Evolutionary conservation across 306 rosid genomes (phyloP).

Genomic region (Inga oerstediana): DNA sequence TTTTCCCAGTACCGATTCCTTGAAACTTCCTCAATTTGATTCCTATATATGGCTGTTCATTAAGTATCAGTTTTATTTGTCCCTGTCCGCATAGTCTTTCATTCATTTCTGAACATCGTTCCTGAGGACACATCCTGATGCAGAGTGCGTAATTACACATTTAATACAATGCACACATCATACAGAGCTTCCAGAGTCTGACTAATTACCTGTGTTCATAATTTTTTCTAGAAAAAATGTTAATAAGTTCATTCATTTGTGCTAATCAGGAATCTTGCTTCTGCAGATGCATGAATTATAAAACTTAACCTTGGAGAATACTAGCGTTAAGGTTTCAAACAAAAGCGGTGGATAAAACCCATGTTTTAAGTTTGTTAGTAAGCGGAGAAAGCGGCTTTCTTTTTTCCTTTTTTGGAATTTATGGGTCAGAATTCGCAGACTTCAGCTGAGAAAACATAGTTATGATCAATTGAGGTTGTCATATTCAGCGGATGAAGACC

Average conservation of each 20-base stretch:
- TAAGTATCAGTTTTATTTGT: conserved; percentile 11
- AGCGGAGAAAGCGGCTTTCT: conserved; percentile 36
- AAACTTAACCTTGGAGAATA: neutral
- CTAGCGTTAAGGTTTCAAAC: conserved; percentile 33
- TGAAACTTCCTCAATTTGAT: conserved; percentile 36
- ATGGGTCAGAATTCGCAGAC: neutral
- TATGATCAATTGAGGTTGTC: conserved; percentile 44
- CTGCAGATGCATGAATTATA: neutral
- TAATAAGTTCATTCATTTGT: neutral
- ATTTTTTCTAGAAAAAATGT: neutral
- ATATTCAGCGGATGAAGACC: neutral
- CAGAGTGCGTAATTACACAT: no score
- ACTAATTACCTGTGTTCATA: neutral
- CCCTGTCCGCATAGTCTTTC: neutral
- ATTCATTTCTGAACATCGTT: no score
- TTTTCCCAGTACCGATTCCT: conserved; percentile 14
- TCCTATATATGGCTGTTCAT: neutral
- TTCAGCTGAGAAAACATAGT: conserved; percentile 35
- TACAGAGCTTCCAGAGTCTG: neutral
- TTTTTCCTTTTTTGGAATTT: neutral
- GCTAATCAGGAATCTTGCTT: conserved; percentile 3
- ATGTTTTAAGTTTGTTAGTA: conserved; percentile 40
- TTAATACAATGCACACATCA: neutral
- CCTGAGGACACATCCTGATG: no score
- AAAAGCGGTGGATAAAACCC: conserved; percentile 50